Evolutionary conservation across 257 asterid genomes (phyloP), one percentile per base, ranked within the genome.

Genomic region (Rubia yunnanensis): DNA sequence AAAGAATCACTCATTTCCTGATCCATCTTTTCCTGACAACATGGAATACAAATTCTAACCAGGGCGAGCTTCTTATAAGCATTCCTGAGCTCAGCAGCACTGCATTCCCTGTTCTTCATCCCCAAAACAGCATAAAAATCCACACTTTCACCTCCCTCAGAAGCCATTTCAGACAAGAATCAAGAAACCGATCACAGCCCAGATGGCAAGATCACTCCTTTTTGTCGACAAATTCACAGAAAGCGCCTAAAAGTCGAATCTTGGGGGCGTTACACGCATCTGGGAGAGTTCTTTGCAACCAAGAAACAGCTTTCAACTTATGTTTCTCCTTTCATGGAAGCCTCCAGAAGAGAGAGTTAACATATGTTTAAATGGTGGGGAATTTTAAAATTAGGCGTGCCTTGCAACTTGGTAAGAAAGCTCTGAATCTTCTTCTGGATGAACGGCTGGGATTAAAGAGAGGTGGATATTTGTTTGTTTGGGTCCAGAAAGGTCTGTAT

Each of bases 11-110:
- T 13, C 53, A 46, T 46, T 46, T 46, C 20, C n/a, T 14, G 53
- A 46, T 46, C 20, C 53, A 13, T 39, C 11, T n/a, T 39, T 35
- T 35, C 39, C 46, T 39, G n/a, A n/a, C 46, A 39, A 39, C 46
- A 1, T 0, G 15, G 56, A 20, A 5, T 5, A 53, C 27, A 54
- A 72, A 77, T 24, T 62, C 86, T 76, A 60, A 91, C 98, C 98
- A 88, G 61, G 24, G 98, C 98, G 70, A 91, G 94, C 70, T 82
- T 88, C 87, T 81, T 88, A 85, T 88, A 88, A 34, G 95, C 91
- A 76, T 57, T 74, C 72, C 79, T 88, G 31, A 88, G 87, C 67
- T 91, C 98, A 4, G 75, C 48, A 14, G 74, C 65, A 4, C 84
- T 70, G 83, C 95, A 86, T 79, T 86, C 94, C 78, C n/a, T 44